Base-by-base conservation (phyloP, 2,329 filamentous ascomycete species). In the Fusarium pseudocircinatum region DNA sequence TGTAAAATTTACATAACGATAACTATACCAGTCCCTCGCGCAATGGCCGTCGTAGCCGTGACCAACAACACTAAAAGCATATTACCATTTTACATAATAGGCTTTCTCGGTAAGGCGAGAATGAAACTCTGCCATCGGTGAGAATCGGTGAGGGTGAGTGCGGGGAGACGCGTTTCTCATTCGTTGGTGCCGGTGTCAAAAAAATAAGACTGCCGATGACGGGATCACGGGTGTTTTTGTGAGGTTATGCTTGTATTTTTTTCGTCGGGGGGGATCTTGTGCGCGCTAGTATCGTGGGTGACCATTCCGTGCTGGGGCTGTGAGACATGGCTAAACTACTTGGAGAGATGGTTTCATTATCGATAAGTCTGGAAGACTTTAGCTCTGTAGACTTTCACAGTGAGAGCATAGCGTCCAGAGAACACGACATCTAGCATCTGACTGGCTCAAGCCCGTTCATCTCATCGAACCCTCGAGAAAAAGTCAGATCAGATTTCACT, bases 1-100 rank as follows among this genome's bases (percentile, higher is more conserved):
- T 50, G 56, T 59, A 59, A 59, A 59, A 59, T 59, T 59, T 59
- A 59, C 56, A 22, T 59, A 59, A 59, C 56, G 22, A 26, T 34
- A 59, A 59, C 56, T 59, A 50, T 59, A 59, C 44, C 15, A 46
- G 32, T 59, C 26, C 20, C 15, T 54, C 24, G 8, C 50, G 15
- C 34, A 28, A 53, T 28, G 24, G 22, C 32, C 50, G 50, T 54
- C 22, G 50, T 54, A 40, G 34, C 34, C 50, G 36, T 40, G 50
- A 39, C 50, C 50, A 53, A 53, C 50, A 15, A 15, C 34, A 54
- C 50, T 28, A 54, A n/a, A n/a, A 54, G 50, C 5, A 20, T 54
- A 40, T 40, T 30, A 54, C 36, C 26, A 39, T 40, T 54, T 54
- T 54, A 54, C 50, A 54, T 54, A 54, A 54, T 54, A 54, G 12